Evolutionary conservation across 306 rosid genomes (phyloP), one percentile per base, ranked within the genome.

Genomic region (Trichosanthes cucumerina): DNA sequence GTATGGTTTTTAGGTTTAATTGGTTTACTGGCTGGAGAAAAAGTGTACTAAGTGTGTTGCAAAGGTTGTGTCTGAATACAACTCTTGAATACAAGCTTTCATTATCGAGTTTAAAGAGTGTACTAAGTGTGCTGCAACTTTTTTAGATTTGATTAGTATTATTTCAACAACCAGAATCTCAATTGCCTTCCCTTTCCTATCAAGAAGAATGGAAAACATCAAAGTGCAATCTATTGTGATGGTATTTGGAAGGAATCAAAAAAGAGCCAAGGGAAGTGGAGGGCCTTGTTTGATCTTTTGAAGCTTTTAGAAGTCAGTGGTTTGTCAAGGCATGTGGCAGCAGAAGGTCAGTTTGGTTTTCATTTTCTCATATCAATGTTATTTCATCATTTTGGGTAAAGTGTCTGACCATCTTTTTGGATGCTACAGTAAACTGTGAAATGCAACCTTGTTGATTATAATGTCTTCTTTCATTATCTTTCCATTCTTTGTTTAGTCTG

Each of bases 241-340:
- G 88, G 87, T 65, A 65, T 92, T 75, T 91, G 91, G 97, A 92
- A 88, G 88, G 92, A 92, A 41, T 83, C 85, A 78, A 90, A 86
- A 75, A 92, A 82, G 83, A 82, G 89, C 83, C 92, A 77, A 78
- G 85, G 89, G 84, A 92, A 91, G 89, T 81, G 90, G 76, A 87
- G 91, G 79, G 88, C 93, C 69, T 87, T 92, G 57, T 80, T 92
- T 31, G 90, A 85, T 43, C 96, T 95, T 82, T 90, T 89, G 68
- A 88, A 89, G 84, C 89, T 89, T 52, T 86, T 95, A 57, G 91
- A 87, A 85, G 80, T 81, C 76, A 87, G 86, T 84, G 98, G 98
- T 62, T 80, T 94, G 84, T 85, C 96, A 15, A 87, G 89, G 81
- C 92, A 79, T 92, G 93, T 95, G 96, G 98, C 95, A 91, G 80